A percentile compares a stretch with the other conserved stretches of the same genome.
Evolutionary conservation across 257 asterid species (phyloP).

Genomic region (Linderniella brevidens): DNA sequence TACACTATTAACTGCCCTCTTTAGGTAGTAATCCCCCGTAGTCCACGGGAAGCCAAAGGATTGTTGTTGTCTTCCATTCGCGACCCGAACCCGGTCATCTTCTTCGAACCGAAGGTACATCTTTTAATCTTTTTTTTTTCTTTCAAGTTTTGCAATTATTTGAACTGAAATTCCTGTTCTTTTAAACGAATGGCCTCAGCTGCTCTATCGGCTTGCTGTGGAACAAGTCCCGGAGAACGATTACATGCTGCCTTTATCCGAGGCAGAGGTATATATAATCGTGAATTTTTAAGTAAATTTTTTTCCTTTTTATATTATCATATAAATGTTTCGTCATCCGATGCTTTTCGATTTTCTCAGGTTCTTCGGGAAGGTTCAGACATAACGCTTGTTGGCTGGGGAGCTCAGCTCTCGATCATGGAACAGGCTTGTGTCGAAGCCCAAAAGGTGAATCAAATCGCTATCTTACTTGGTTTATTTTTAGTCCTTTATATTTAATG

Average conservation of each 20-base stretch:
- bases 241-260: slow-evolving; percentile 79
- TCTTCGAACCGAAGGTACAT: slow-evolving; percentile 87
- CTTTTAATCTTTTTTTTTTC: neutral
- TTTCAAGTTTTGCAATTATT: no score
- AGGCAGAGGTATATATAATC: slow-evolving; percentile 61
- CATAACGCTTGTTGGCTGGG: slow-evolving; percentile 97
- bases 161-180: no score
- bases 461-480: no score
- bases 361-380: slow-evolving; percentile 88
- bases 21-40: slow-evolving; percentile 94
- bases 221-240: slow-evolving; percentile 89
- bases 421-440: slow-evolving; percentile 84
- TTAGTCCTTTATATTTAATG: no score
- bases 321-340: slow-evolving; percentile 3
- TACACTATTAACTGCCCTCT: neutral
- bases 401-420: slow-evolving; percentile 82
- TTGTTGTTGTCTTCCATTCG: slow-evolving; percentile 65
- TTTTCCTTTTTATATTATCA: neutral
- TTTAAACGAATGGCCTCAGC: slow-evolving; percentile 19
- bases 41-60: slow-evolving; percentile 93
- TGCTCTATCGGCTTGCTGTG: slow-evolving; percentile 92
- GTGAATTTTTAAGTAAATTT: no score
- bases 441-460: slow-evolving; percentile 57
- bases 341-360: slow-evolving; percentile 22
- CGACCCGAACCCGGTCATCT: slow-evolving; percentile 88